phyloP scores from a whole-genome alignment of 495 filamentous ascomycete genomes.

The Penicillium dipodomyicola region DNA sequence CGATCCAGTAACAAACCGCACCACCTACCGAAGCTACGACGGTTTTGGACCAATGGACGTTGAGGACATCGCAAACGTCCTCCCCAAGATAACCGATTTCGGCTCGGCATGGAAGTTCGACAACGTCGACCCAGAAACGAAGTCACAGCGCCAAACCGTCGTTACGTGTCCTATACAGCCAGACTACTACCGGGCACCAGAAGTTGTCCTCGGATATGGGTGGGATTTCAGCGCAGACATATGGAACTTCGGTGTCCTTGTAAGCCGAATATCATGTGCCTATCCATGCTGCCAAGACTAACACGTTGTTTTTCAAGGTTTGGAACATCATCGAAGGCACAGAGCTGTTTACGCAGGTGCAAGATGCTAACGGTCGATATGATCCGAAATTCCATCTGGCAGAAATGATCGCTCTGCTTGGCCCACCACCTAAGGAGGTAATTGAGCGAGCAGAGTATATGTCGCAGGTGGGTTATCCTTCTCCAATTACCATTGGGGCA shows the following conservation, averaged over 20 bases:
- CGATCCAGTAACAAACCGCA: conserved; percentile 19
- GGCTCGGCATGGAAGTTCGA: conserved; percentile 55
- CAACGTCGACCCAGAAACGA: too few species aligned
- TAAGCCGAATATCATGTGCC: conserved; percentile 23
- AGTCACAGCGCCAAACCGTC: too few species aligned
- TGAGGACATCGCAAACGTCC: conserved; percentile 16
- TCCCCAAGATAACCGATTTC: conserved; percentile 66
- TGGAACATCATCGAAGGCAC: conserved; percentile 52
- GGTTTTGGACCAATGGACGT: conserved; percentile 18
- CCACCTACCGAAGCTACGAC: conserved; percentile 33
- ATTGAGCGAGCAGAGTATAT: too few species aligned
- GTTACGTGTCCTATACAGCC: conserved; percentile 35
- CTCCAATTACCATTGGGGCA: too few species aligned
- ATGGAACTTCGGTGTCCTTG: conserved; percentile 50
- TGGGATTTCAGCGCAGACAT: conserved; percentile 46
- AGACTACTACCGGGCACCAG: conserved; percentile 46
- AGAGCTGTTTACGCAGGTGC: conserved; percentile 43
- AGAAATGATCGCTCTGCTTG: conserved; percentile 48
- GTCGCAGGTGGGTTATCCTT: too few species aligned
- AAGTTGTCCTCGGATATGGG: conserved; percentile 44
- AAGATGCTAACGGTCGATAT: conserved; percentile 32
- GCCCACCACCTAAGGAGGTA: conserved; percentile 33
- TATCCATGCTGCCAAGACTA: too few species aligned
- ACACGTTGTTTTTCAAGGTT: conserved; percentile 18
- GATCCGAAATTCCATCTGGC: conserved; percentile 43